Evolutionary conservation across 768 basidiomycete genomes (phyloP).

Genomic region (Leccinum truebloodii): DNA sequence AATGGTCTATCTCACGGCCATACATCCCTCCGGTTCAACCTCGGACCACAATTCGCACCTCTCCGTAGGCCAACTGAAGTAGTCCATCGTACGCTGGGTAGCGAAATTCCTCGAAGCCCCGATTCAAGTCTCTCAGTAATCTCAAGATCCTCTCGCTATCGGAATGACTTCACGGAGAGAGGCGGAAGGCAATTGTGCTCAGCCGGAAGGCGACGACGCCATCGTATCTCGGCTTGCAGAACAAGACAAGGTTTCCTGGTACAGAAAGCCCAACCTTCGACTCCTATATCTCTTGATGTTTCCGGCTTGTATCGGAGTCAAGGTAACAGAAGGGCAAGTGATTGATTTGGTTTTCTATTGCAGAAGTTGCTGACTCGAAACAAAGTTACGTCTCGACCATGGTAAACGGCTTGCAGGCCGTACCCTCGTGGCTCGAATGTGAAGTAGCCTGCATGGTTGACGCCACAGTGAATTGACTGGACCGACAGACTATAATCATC

Average conservation of each 20-base stretch:
- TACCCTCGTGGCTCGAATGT: background rate
- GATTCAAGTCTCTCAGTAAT: background rate
- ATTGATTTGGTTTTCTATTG: background rate
- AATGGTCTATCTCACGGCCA: background rate
- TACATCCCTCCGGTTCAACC: background rate
- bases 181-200: background rate
- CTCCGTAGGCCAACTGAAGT: background rate
- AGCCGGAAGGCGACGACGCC: conserved; percentile 3
- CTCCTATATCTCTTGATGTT: conserved; percentile 55
- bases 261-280: conserved; percentile 59
- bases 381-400: background rate
- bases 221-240: conserved; percentile 23
- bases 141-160: background rate
- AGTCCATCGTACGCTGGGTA: background rate
- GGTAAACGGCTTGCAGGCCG: background rate
- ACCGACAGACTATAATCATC: background rate
- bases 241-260: conserved; percentile 60
- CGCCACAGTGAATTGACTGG: background rate
- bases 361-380: background rate
- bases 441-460: background rate
- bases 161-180: conserved; percentile 5
- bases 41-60: background rate
- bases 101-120: background rate
- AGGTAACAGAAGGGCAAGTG: conserved; percentile 20
- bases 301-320: conserved; percentile 36